Percentiles rank a stretch among this genome's conserved stretches.
These are phyloP conservation scores for Aspergillus spinulosporus DNA, from an alignment of 2,329 filamentous ascomycete genomes.

Conservation along the genomic window DNA sequence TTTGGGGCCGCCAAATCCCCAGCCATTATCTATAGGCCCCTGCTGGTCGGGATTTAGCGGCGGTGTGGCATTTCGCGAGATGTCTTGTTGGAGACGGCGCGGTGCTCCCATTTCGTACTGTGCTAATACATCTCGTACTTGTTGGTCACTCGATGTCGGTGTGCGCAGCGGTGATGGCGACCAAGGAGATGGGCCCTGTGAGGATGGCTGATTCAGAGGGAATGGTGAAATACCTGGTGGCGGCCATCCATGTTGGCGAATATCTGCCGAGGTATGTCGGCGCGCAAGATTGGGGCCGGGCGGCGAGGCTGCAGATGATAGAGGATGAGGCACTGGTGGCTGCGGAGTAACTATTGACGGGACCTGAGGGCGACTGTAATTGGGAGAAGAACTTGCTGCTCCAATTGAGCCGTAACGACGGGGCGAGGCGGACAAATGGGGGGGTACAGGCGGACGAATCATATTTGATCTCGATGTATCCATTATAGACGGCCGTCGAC, in stretches of 20 bases:
- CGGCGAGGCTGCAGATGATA: constrained; percentile 57
- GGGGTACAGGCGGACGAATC: constrained; percentile 75
- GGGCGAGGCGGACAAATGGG: constrained; percentile 76
- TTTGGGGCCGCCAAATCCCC: constrained; percentile 53
- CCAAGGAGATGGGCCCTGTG: constrained; percentile 63
- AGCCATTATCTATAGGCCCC: constrained; percentile 56
- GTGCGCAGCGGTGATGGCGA: constrained; percentile 63
- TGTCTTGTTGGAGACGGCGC: constrained; percentile 44
- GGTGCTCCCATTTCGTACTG: constrained; percentile 65
- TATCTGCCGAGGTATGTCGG: constrained; percentile 93
- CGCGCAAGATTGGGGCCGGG: constrained; percentile 69
- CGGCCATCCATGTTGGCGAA: constrained; percentile 82
- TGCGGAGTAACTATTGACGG: constrained; percentile 67
- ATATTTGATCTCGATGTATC: constrained; percentile 63
- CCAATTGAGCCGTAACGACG: constrained; percentile 87
- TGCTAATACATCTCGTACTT: constrained; percentile 62
- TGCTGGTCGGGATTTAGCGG: constrained; percentile 52
- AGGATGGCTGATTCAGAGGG: constrained; percentile 64
- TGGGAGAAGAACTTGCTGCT: constrained; percentile 66
- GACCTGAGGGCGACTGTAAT: constrained; percentile 69
- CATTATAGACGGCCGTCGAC: constrained; percentile 68
- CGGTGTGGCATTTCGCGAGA: constrained; percentile 56
- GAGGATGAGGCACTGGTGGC: constrained; percentile 66
- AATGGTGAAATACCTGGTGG: constrained; percentile 61
- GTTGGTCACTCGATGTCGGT: constrained; percentile 58